Evolutionary conservation across 208 protist genomes (phyloP), one percentile per base, ranked within the genome.

Genomic region (Trypanosoma cruzi): DNA sequence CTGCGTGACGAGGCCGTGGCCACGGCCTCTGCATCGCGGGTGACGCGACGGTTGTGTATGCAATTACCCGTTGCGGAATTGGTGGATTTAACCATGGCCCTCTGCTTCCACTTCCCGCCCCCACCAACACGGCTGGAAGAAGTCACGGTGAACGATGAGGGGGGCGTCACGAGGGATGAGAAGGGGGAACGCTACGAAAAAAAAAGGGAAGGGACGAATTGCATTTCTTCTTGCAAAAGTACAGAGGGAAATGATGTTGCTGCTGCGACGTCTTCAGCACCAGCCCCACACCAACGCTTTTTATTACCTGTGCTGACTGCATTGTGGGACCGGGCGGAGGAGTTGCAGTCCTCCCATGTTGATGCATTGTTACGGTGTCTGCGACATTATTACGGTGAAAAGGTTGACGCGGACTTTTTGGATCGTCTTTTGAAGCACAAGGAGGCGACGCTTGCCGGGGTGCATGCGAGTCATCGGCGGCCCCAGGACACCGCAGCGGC

Each of bases 331-430:
- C 81, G 89, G 50, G 79, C 73, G 28, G 89, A 95, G 20, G 89
- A 95, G 65, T 67, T 92, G 7, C 16, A 60, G 14, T 22, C 31
- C 20, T 18, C 28, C 26, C 86, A 95, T 6, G 63, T 92, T 16
- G 52, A 85, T 56, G 89, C 86, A 1, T 18, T 95, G 36, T 56
- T 85, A 56, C 84, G 86, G 13, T 95, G 86, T 66, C 53, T 95
- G 40, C 53, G 64, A 10, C 66, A 81, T 58, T 89, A 85, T 57
- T 90, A 82, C 59, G 80, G 80, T 4, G 74, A 80, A 7, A 66
- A 73, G 24, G 76, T 92, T 4, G 89, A 95, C 59, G 46, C 18
- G 7, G 89, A 95, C 63, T 95, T 95, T 64, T 71, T 92, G 14
- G 63, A 78, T 22, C 86, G 89, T 11, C 82, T 95, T 28, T 26